Conservation (phyloP, 768 basidiomycete genomes). For the Termitomyces sp. region DNA sequence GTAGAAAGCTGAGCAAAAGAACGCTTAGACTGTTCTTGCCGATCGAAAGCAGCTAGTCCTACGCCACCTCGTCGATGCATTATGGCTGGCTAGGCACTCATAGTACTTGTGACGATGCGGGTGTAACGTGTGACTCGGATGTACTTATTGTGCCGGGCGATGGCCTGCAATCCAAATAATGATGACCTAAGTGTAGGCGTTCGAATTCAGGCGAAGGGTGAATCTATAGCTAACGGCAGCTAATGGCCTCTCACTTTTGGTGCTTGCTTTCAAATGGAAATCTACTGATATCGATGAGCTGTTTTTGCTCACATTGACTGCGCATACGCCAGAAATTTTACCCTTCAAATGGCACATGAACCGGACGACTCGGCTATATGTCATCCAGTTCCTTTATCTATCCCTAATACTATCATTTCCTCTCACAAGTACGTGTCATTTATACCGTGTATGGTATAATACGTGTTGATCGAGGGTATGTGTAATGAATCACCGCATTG, state of each 20-base stretch:
- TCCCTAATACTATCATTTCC: background rate
- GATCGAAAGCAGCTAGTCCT: conserved; percentile 85
- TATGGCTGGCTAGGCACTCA: background rate
- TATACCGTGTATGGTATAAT: background rate
- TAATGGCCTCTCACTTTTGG: no score
- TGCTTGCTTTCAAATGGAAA: background rate
- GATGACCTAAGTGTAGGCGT: no score
- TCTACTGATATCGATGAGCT: background rate
- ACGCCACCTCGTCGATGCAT: conserved; percentile 81
- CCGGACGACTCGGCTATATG: background rate
- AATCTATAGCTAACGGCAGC: no score
- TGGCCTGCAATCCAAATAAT: background rate
- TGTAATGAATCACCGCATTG: background rate
- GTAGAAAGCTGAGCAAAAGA: conserved; percentile 82
- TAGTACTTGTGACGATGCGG: background rate
- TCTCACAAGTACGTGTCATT: conserved; percentile 8
- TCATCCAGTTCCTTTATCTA: background rate
- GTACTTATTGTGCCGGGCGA: background rate
- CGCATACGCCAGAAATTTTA: background rate
- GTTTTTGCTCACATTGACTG: background rate
- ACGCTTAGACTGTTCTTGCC: conserved; percentile 77
- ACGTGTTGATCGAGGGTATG: background rate
- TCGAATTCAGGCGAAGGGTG: no score
- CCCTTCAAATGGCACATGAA: background rate
- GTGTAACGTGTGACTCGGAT: background rate